These are phyloP conservation scores for Melaleuca alternifolia DNA, from an alignment of 345 rosid genomes.

Conservation along the genomic window DNA sequence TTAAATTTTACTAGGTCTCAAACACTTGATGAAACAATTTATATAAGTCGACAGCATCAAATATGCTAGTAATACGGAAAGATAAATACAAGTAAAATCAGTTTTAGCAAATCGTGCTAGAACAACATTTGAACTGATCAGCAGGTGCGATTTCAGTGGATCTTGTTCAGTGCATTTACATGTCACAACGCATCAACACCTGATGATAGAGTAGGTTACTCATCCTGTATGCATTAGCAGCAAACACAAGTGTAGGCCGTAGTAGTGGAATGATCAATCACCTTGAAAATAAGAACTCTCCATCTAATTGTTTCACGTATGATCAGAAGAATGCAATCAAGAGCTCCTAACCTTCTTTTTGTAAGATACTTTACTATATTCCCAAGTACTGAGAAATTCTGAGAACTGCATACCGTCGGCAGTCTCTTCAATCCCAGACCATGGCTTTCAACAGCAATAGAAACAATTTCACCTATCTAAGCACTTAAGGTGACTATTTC, in stretches of 20 bases:
- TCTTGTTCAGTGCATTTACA: neutral
- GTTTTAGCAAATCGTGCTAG: neutral
- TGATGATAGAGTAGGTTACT: neutral
- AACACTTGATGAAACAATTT: neutral
- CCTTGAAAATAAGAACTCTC: neutral
- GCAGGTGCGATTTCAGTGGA: neutral
- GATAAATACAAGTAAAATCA: neutral
- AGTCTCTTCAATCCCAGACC: neutral
- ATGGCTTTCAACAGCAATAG: neutral
- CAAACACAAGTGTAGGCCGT: neutral
- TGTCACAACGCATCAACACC: neutral
- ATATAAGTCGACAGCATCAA: neutral
- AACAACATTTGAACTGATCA: neutral
- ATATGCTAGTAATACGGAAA: neutral
- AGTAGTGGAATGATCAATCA: neutral
- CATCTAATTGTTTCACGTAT: neutral
- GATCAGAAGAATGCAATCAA: neutral
- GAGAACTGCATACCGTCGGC: neutral
- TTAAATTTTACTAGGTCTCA: neutral
- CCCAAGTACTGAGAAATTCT: neutral
- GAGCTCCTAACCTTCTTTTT: neutral
- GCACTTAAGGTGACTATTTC: neutral
- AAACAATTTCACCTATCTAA: neutral
- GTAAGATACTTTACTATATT: neutral
- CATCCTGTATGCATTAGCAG: neutral